These are phyloP conservation scores for Colletotrichum nymphaeae DNA, from an alignment of 2,329 filamentous ascomycete genomes.

Conservation along the genomic window DNA sequence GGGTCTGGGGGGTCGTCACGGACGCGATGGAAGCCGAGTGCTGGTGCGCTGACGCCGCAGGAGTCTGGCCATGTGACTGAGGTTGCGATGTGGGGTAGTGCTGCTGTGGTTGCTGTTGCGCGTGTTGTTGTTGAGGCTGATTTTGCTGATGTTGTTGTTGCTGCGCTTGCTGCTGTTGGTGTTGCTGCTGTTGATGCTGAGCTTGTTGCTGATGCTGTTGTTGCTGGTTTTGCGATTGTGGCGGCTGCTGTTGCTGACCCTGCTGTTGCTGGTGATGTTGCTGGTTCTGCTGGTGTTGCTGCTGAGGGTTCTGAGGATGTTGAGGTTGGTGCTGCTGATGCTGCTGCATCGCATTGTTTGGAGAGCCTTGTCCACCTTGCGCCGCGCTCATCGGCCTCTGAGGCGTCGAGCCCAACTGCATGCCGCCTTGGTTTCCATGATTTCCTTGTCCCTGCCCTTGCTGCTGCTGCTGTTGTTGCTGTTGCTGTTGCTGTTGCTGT, in stretches of 20 bases:
- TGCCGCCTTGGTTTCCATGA: constrained; percentile 37
- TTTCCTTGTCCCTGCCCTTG: constrained; percentile 49
- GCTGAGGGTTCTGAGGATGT: constrained; percentile 45
- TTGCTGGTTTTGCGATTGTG: constrained; percentile 42
- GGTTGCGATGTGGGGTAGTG: constrained; percentile 49
- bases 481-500: constrained; percentile 47
- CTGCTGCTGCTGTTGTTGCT: constrained; percentile 49
- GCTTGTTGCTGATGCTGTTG: constrained; percentile 40
- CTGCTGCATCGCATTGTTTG: constrained; percentile 46
- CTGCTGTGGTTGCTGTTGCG: constrained; percentile 48
- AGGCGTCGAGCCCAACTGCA: constrained; percentile 43
- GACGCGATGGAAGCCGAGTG: constrained; percentile 35
- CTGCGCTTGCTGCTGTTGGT: constrained; percentile 43
- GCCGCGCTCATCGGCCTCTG: constrained; percentile 44
- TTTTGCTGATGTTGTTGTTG: constrained; percentile 49
- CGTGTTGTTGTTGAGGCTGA: constrained; percentile 48
- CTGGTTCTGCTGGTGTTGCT: constrained; percentile 52
- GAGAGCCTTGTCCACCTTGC: constrained; percentile 45
- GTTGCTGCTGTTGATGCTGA: constrained; percentile 43
- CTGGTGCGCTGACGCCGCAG: constrained; percentile 40
- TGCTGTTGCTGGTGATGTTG: constrained; percentile 43
- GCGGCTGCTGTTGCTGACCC: constrained; percentile 43
- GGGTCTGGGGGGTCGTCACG: constrained; percentile 65
- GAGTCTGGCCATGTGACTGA: constrained; percentile 45
- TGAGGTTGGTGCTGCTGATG: constrained; percentile 42